Evolutionary conservation across 768 basidiomycete genomes (phyloP).

Genomic region (Leccinellum luteum): DNA sequence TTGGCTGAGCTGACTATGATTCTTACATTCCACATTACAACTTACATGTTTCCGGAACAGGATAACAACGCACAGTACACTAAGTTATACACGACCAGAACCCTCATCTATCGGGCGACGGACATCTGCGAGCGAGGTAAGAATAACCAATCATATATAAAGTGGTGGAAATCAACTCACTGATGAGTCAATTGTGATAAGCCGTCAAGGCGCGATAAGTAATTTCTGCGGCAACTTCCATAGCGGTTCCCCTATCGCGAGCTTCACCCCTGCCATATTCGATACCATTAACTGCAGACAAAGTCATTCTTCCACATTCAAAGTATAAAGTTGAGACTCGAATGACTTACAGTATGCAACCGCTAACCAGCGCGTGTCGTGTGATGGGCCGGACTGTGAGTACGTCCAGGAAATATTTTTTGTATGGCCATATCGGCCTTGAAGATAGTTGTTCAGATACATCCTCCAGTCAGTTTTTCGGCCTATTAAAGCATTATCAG

Average conservation of each 20-base stretch:
- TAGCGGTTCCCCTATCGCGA: slow-evolving; percentile 27
- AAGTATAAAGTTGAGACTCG: background rate
- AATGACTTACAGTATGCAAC: slow-evolving; percentile 25
- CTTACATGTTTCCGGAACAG: background rate
- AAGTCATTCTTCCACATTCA: background rate
- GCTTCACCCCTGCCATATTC: slow-evolving; percentile 27
- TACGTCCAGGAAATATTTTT: slow-evolving; percentile 21
- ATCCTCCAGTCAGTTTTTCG: slow-evolving; percentile 27
- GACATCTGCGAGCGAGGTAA: background rate
- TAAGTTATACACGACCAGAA: background rate
- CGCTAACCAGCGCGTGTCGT: slow-evolving; percentile 24
- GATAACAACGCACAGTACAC: background rate
- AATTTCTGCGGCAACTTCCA: slow-evolving; percentile 30
- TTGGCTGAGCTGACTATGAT: background rate
- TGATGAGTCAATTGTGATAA: slow-evolving; percentile 14
- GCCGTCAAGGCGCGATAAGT: slow-evolving; percentile 25
- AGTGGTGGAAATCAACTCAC: background rate
- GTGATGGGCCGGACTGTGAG: slow-evolving; percentile 20
- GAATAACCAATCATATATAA: background rate
- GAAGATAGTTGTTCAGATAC: slow-evolving; percentile 31
- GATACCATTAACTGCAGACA: slow-evolving; percentile 21
- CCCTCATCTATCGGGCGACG: background rate
- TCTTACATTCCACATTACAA: slow-evolving; percentile 7
- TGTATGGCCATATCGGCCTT: slow-evolving; percentile 32
- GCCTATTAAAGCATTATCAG: slow-evolving; percentile 12